Evolutionary conservation across 2,329 filamentous ascomycete species (phyloP), one percentile per base, ranked within the genome.

Genomic region (Colletotrichum lindemuthianum): DNA sequence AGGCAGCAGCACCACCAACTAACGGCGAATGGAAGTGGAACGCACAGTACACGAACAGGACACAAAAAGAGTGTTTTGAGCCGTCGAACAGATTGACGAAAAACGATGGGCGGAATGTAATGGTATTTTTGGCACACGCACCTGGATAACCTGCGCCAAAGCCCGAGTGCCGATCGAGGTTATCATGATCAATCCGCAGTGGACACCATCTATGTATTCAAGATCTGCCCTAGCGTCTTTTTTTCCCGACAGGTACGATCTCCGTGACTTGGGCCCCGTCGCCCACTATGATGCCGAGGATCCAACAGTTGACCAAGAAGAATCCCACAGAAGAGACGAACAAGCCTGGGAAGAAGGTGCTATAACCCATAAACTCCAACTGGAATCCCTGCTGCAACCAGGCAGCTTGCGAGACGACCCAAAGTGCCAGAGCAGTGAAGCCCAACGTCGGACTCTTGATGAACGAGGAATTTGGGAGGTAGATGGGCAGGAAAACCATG

Each of bases 401-500:
- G 2, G 87, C 77, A 1, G 81, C 91, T 79, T 98, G 95, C 1
- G 88, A 87, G 2, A 83, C 72, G 1, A 97, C 78, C 96, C 96
- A 99, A 5, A 94, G 78, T 1, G 79, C 70, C 6, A 92, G 80
- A 1, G 92, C 92, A 0, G 81, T 70, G 1, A 91, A 64, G 2
- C 96, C 96, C 4, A 90, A 77, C 6, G 73, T 72, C 0, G 87
- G 87, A 2, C 79, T 82, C 5, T 75, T 78, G 1, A 96, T 78
- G 12, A 97, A 84, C 0, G 90, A 90, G 0, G 94, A 97, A 41
- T 80, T 80, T 0, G 95, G 93, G 0, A 99, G 88, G 75, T 97
- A 97, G 53, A 97, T 89, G 0, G 96, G 96, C 3, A 98, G 82
- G 70, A 99, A 92, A 69, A 97, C 88, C 78, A 97, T 89, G 78